These are phyloP conservation scores for Cymodocea nodosa DNA, from an alignment of 116 monocot genomes.

Conservation along the genomic window DNA sequence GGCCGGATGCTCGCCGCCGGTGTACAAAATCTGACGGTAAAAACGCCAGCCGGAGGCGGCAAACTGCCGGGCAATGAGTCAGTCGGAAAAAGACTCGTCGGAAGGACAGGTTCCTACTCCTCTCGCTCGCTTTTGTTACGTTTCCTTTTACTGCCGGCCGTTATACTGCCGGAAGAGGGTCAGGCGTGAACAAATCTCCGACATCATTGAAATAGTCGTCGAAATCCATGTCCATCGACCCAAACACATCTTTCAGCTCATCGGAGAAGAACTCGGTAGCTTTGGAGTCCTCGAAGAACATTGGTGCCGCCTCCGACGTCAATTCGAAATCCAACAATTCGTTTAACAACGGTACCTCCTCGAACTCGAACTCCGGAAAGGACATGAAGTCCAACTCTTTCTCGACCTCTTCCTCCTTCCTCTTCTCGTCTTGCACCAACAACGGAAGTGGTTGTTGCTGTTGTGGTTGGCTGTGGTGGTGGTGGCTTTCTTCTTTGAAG, in stretches of 20 bases:
- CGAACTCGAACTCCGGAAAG: constrained; percentile 4
- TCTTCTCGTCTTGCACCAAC: not conserved
- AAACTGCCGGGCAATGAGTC: not conserved
- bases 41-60: not conserved
- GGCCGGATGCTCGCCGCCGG: not conserved
- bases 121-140: not conserved
- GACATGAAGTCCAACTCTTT: not conserved
- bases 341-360: constrained; percentile 23
- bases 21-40: not conserved
- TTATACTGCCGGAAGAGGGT: constrained; percentile 7
- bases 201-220: constrained; percentile 57
- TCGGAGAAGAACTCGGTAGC: constrained; percentile 13
- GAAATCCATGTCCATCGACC: not conserved
- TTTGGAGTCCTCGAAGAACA: constrained; percentile 21
- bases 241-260: constrained; percentile 3
- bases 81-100: no score
- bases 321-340: constrained; percentile 18
- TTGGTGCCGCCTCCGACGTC: constrained; percentile 6
- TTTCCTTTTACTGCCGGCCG: not conserved
- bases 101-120: no score
- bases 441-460: no score
- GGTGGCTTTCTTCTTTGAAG: not conserved
- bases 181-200: constrained; percentile 48
- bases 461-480: not conserved
- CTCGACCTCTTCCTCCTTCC: not conserved